Percentiles rank a stretch among this genome's conserved stretches.
Conservation (phyloP, 805 yeast genomes). For the Metschnikowia similis region DNA sequence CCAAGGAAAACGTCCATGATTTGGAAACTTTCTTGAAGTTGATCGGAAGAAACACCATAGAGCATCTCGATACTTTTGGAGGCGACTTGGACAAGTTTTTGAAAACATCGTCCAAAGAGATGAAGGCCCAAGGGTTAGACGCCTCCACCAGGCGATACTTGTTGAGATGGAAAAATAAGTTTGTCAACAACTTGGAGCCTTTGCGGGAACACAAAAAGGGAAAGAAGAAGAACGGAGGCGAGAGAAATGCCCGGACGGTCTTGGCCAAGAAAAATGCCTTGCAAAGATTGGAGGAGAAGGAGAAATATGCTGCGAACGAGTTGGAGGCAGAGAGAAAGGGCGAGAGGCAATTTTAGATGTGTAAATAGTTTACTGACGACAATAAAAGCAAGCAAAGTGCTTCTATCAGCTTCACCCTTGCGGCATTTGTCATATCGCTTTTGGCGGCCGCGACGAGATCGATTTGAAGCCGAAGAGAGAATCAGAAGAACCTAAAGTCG, state of each 20-base stretch:
- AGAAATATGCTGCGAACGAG: constrained; percentile 32
- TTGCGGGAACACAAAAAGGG: constrained; percentile 58
- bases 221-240: constrained; percentile 82
- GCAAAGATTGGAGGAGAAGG: constrained; percentile 52
- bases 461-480: too few species aligned
- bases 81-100: constrained; percentile 57
- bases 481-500: too few species aligned
- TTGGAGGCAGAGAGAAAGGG: constrained; percentile 40
- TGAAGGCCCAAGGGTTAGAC: constrained; percentile 79
- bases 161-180: constrained; percentile 66
- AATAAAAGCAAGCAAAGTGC: neutral
- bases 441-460: too few species aligned
- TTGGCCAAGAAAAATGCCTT: constrained; percentile 57
- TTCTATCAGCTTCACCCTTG: neutral
- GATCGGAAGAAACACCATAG: constrained; percentile 73
- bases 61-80: constrained; percentile 65
- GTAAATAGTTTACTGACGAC: constrained; percentile 6
- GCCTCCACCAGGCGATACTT: constrained; percentile 68
- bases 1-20: constrained; percentile 50
- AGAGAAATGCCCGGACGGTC: constrained; percentile 60
- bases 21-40: constrained; percentile 66
- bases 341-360: constrained; percentile 35
- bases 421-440: neutral
- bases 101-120: constrained; percentile 44
- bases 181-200: constrained; percentile 50